These are phyloP conservation scores for Oryza nivara DNA, from an alignment of 176 grass and related monocot genomes.

Conservation along the genomic window DNA sequence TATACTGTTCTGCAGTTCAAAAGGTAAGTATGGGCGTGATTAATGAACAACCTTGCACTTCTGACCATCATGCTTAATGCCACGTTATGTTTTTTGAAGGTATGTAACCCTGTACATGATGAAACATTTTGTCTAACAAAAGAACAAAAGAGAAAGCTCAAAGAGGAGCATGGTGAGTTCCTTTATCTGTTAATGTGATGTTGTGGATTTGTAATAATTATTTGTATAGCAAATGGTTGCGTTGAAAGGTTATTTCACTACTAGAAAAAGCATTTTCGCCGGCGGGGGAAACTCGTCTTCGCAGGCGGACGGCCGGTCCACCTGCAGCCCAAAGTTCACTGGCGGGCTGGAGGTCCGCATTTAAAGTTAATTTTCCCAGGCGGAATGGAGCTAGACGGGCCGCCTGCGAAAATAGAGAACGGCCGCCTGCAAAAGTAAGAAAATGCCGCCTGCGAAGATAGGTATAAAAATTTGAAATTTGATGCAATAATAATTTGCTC, in stretches of 20 bases:
- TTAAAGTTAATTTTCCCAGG: too few species aligned
- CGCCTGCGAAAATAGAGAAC: too few species aligned
- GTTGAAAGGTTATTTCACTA: neutral
- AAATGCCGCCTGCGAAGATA: too few species aligned
- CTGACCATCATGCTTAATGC: slow-evolving; percentile 23
- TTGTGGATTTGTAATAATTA: neutral
- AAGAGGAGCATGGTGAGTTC: slow-evolving; percentile 71
- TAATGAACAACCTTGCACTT: neutral
- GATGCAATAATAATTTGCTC: too few species aligned
- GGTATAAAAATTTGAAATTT: too few species aligned
- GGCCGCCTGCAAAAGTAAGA: too few species aligned
- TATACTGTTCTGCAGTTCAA: slow-evolving; percentile 60
- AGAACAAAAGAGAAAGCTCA: slow-evolving; percentile 73
- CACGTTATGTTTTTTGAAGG: slow-evolving; percentile 49
- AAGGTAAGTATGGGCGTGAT: slow-evolving; percentile 50
- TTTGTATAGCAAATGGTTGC: neutral
- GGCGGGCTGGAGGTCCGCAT: too few species aligned
- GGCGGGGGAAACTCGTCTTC: too few species aligned
- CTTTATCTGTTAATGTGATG: slow-evolving; percentile 21
- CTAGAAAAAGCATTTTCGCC: too few species aligned
- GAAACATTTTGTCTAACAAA: slow-evolving; percentile 67
- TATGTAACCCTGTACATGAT: slow-evolving; percentile 75
- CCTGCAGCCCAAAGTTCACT: too few species aligned
- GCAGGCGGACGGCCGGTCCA: too few species aligned
- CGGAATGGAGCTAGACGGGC: too few species aligned